phyloP scores from a whole-genome alignment of 164 flowering plant genomes.

The Vitis vinifera region ASM3070453v1 NC_081814.1:2170001-2170500 shows the following conservation, averaged over 20 bases:
- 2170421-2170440: no score
- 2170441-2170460: no score
- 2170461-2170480: no score
- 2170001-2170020: not conserved
- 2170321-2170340: no score
- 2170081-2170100: not conserved
- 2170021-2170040: not conserved
- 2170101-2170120: conserved; percentile 52
- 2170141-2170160: conserved; percentile 27
- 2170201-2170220: conserved; percentile 7
- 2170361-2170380: no score
- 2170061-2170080: not conserved
- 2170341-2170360: no score
- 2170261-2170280: conserved; percentile 27
- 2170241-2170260: conserved; percentile 6
- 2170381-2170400: no score
- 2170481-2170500: no score
- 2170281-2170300: conserved; percentile 17
- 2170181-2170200: conserved; percentile 3
- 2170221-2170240: conserved; percentile 10
- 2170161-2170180: conserved; percentile 28
- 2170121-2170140: conserved; percentile 51
- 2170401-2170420: no score
- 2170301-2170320: no score
- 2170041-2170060: not conserved